These are phyloP conservation scores for Chrysanthemum makinoi DNA, from an alignment of 129 eudicot genomes.

Conservation along the genomic window DNA sequence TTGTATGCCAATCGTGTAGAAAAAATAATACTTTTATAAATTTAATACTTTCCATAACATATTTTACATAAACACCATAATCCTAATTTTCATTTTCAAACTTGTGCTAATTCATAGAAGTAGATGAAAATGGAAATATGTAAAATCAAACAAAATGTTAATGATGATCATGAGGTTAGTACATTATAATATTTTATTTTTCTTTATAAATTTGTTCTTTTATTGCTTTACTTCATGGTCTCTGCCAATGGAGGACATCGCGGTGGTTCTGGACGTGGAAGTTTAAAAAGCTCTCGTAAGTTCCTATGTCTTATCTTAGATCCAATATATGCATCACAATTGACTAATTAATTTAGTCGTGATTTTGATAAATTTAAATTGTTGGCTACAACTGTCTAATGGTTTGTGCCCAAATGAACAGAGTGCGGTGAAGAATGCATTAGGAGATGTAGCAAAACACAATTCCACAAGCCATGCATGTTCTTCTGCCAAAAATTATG, in stretches of 20 bases:
- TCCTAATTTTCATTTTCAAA: too few species aligned
- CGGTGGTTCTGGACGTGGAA: slow-evolving; percentile 59
- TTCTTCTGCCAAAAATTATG: slow-evolving; percentile 85
- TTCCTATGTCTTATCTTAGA: slow-evolving; percentile 4
- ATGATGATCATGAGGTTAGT: too few species aligned
- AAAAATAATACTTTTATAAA: too few species aligned
- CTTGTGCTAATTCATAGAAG: too few species aligned
- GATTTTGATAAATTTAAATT: neutral
- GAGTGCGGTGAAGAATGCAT: slow-evolving; percentile 73
- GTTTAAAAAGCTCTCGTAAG: slow-evolving; percentile 70
- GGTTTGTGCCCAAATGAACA: slow-evolving; percentile 33
- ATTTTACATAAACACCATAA: too few species aligned
- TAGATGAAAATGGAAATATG: too few species aligned
- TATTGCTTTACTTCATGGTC: slow-evolving; percentile 1
- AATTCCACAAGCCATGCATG: slow-evolving; percentile 89
- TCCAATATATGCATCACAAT: neutral
- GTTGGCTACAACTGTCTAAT: neutral
- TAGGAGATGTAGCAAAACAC: slow-evolving; percentile 73
- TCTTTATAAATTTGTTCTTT: too few species aligned
- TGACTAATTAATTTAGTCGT: neutral
- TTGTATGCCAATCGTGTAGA: too few species aligned
- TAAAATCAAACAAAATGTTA: too few species aligned
- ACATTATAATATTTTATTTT: too few species aligned
- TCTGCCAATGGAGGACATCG: slow-evolving; percentile 31
- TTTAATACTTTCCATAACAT: too few species aligned